Conservation (phyloP, 345 rosid genomes). For the Rhodamnia argentea region DNA sequence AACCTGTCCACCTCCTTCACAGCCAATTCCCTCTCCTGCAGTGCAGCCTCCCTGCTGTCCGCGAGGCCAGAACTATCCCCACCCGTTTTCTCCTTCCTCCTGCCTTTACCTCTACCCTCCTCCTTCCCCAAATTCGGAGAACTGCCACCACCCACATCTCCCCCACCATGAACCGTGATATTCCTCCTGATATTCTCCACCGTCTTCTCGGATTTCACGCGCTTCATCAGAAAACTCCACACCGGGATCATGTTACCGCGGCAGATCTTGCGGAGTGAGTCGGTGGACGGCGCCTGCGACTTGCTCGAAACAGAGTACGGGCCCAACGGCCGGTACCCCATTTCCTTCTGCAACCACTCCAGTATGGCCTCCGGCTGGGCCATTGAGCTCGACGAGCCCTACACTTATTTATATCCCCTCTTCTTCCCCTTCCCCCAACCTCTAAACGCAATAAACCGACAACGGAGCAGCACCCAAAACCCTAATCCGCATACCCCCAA, state of each 20-base stretch:
- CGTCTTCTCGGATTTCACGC: conserved; percentile 82
- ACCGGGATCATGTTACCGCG: conserved; percentile 83
- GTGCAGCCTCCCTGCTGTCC: conserved; percentile 40
- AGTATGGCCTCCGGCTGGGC: conserved; percentile 67
- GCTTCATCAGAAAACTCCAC: conserved; percentile 56
- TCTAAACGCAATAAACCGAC: background rate
- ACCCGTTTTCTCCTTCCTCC: conserved; percentile 47
- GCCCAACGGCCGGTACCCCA: conserved; percentile 75
- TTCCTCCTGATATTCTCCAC: conserved; percentile 70
- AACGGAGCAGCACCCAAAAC: background rate
- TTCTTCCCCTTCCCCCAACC: background rate
- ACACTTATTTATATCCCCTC: background rate
- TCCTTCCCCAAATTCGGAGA: conserved; percentile 31
- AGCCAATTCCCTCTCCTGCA: conserved; percentile 61
- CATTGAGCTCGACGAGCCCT: conserved; percentile 23
- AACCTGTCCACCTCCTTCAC: conserved; percentile 74
- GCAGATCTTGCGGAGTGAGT: conserved; percentile 59
- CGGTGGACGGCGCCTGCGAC: conserved; percentile 53
- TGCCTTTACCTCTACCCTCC: conserved; percentile 25
- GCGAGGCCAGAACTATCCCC: conserved; percentile 15
- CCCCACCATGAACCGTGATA: conserved; percentile 63
- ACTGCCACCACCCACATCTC: conserved; percentile 15
- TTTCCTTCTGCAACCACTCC: conserved; percentile 85
- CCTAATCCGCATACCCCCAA: background rate
- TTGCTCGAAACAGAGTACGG: conserved; percentile 46